phyloP scores from a whole-genome alignment of 1,139 yeast genomes.

The Geotrichum histeridarum region DNA sequence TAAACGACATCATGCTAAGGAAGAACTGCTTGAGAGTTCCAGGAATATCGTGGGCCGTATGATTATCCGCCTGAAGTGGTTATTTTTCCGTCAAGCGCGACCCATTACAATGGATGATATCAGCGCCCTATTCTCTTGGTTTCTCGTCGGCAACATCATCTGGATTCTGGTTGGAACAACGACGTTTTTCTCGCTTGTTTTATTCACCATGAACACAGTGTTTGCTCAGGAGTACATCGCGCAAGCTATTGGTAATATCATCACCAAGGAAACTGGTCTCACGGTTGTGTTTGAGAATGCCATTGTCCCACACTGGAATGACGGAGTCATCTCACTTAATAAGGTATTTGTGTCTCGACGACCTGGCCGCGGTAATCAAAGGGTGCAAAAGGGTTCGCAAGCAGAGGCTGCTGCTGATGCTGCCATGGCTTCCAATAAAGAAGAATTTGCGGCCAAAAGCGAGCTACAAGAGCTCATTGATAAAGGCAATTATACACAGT shows the following conservation, averaged over 20 bases:
- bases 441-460: constrained; percentile 27
- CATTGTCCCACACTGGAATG: constrained; percentile 90
- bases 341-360: constrained; percentile 84
- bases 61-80: constrained; percentile 62
- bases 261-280: constrained; percentile 80
- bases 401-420: constrained; percentile 52
- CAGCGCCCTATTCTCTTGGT: constrained; percentile 86
- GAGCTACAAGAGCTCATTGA: constrained; percentile 46
- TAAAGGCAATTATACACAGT: constrained; percentile 94
- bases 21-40: constrained; percentile 52
- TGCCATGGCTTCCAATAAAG: constrained; percentile 23
- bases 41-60: constrained; percentile 48
- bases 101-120: constrained; percentile 88
- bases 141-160: constrained; percentile 77
- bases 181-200: constrained; percentile 72
- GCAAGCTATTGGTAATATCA: constrained; percentile 67
- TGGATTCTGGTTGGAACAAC: constrained; percentile 82
- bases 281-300: constrained; percentile 90
- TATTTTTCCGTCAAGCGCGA: constrained; percentile 53
- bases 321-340: constrained; percentile 75
- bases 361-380: constrained; percentile 47
- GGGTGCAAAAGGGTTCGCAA: constrained; percentile 64
- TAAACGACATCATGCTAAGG: constrained; percentile 36
- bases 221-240: constrained; percentile 90
- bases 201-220: constrained; percentile 78